Base-by-base conservation (phyloP, 768 basidiomycete species). In the Termitomyces sp. region DNA sequence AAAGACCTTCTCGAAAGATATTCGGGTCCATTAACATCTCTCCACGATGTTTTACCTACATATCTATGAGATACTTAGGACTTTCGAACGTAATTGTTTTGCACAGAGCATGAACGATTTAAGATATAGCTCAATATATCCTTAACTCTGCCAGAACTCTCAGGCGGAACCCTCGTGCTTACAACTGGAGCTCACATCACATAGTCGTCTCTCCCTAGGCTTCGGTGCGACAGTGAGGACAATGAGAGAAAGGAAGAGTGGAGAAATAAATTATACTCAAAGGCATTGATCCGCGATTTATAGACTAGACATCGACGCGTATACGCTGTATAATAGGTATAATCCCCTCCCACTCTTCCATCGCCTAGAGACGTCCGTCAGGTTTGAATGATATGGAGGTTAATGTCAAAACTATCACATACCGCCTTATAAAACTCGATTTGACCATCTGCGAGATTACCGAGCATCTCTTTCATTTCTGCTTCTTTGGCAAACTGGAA, bases 341-440 rank as follows among this genome's bases (percentile, higher is more conserved):
- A 67, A 95, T 89, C 71, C 89, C 79, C 54, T 98, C 94, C 94
- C 94, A 98, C 70, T 98, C 94, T 63, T 98, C 93, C 90, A 96
- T 94, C 54, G 91, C 85, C 88, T 93, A 47, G 52, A 26, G 47
- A 59, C 38, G 23, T 28, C 30, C 54, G 48, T 51, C 42, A 15
- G 45, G 47, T 40, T 40, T 41, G n/a, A 21, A 12, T 40, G 8
- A 50, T 30, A n/a, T 40, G 11, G n/a, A 31, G 31, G 59, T 7
- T 53, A 47, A 57, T 55, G 31, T 48, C 43, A 62, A 69, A 58
- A 68, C 87, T 6, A 30, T 21, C n/a, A 64, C 60, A 12, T 50
- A 64, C 91, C 62, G 88, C 81, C 72, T 89, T 89, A 69, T 97
- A 92, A 70, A 97, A 92, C 68, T 94, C 94, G 62, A 98, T 91